Evolutionary conservation across 768 basidiomycete genomes (phyloP).

Genomic region (Termitomyces titanicus): DNA sequence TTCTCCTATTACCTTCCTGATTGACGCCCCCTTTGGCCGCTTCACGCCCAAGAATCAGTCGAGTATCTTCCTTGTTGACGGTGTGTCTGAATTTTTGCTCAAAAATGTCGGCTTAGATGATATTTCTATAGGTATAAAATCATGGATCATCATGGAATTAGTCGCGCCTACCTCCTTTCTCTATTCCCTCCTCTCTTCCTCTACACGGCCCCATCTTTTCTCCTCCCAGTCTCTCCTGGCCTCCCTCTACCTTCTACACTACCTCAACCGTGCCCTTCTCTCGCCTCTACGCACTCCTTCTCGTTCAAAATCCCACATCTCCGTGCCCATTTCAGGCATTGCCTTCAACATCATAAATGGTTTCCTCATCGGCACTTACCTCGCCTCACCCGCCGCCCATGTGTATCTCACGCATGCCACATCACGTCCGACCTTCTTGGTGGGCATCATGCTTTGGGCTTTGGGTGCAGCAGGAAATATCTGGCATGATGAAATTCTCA

Average conservation of each 20-base stretch:
- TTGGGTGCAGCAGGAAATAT: slow-evolving; percentile 77
- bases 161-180: slow-evolving; percentile 55
- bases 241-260: slow-evolving; percentile 67
- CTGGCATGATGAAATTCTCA: slow-evolving; percentile 85
- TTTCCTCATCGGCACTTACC: slow-evolving; percentile 62
- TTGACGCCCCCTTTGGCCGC: slow-evolving; percentile 64
- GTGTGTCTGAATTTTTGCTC: slow-evolving; percentile 24
- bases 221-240: slow-evolving; percentile 49
- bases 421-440: slow-evolving; percentile 45
- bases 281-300: slow-evolving; percentile 79
- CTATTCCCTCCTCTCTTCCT: slow-evolving; percentile 44
- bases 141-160: slow-evolving; percentile 83
- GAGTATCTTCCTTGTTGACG: slow-evolving; percentile 54
- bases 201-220: slow-evolving; percentile 29
- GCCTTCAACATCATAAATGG: slow-evolving; percentile 76
- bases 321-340: slow-evolving; percentile 51
- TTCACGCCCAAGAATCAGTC: slow-evolving; percentile 46
- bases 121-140: slow-evolving; percentile 21
- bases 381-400: slow-evolving; percentile 54
- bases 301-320: slow-evolving; percentile 70
- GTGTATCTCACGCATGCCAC: slow-evolving; percentile 33
- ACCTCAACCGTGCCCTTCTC: slow-evolving; percentile 67
- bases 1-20: slow-evolving; percentile 26
- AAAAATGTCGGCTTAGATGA: background rate
- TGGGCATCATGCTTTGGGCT: slow-evolving; percentile 64